phyloP scores from a whole-genome alignment of 352 stramenopile genomes.

The Plasmopara muralis region DNA sequence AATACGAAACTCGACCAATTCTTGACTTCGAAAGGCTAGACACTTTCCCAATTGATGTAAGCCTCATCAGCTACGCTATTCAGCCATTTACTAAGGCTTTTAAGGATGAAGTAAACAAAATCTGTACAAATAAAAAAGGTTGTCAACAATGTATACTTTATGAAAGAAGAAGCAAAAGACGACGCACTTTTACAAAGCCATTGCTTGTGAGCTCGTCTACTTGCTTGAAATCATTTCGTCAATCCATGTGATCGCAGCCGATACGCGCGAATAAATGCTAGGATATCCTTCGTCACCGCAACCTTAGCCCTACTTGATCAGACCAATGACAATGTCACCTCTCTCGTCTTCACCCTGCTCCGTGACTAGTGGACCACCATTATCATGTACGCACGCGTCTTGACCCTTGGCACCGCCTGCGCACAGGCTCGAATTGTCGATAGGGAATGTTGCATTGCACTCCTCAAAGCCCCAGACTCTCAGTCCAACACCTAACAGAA shows the following conservation, averaged over 20 bases:
- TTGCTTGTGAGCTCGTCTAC: too few species aligned
- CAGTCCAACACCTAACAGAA: conserved; percentile 29
- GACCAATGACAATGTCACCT: conserved; percentile 33
- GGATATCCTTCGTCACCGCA: conserved; percentile 36
- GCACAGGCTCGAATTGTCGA: conserved; percentile 37
- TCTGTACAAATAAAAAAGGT: too few species aligned
- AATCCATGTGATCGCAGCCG: conserved; percentile 31
- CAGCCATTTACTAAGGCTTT: too few species aligned
- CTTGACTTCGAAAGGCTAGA: too few species aligned
- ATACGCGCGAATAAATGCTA: conserved; percentile 46
- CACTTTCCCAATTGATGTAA: too few species aligned
- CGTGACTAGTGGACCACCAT: conserved; percentile 37
- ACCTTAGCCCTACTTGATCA: conserved; percentile 44
- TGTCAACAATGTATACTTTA: too few species aligned
- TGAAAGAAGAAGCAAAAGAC: too few species aligned
- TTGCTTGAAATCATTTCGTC: neutral
- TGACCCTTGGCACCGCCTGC: conserved; percentile 24
- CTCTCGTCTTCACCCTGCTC: conserved; percentile 10
- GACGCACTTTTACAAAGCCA: too few species aligned
- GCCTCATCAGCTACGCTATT: too few species aligned
- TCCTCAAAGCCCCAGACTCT: conserved; percentile 27
- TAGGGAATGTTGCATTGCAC: conserved; percentile 15
- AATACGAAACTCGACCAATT: too few species aligned
- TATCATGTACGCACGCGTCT: conserved; percentile 35
- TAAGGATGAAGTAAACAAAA: too few species aligned